These are phyloP conservation scores for Polysphondylium violaceum DNA, from an alignment of 78 protist species.

Conservation along the genomic window DNA sequence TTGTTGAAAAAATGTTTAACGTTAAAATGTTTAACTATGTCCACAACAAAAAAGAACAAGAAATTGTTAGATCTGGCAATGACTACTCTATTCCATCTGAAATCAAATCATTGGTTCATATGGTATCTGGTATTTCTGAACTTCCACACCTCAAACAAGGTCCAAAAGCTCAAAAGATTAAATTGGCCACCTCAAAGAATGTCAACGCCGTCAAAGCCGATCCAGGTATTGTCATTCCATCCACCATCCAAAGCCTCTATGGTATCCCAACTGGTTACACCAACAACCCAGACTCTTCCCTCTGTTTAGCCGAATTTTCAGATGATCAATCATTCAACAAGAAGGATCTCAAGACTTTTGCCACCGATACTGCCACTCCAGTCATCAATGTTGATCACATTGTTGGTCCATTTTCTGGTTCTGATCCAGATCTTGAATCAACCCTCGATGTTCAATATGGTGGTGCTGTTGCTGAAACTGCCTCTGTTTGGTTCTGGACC, in stretches of 20 bases:
- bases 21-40: slow-evolving; percentile 55
- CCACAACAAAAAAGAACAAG: neutral
- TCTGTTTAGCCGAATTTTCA: slow-evolving; percentile 64
- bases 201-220: neutral
- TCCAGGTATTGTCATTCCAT: slow-evolving; percentile 57
- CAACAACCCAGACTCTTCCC: slow-evolving; percentile 25
- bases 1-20: slow-evolving; percentile 9
- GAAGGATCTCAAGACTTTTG: slow-evolving; percentile 32
- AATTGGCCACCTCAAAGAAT: neutral
- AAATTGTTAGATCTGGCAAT: slow-evolving; percentile 3
- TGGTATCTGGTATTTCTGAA: slow-evolving; percentile 71
- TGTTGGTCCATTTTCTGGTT: slow-evolving; percentile 43
- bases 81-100: slow-evolving; percentile 9
- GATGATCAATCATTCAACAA: slow-evolving; percentile 57
- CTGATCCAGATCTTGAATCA: neutral
- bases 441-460: slow-evolving; percentile 18
- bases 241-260: slow-evolving; percentile 35
- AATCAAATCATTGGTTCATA: neutral
- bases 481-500: slow-evolving; percentile 16
- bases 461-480: neutral
- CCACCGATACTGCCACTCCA: slow-evolving; percentile 49
- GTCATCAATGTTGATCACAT: slow-evolving; percentile 7
- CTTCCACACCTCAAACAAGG: slow-evolving; percentile 25
- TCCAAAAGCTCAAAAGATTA: neutral
- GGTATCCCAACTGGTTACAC: slow-evolving; percentile 23